Evolutionary conservation across 2,329 filamentous ascomycete genomes (phyloP).

Genomic region (Leptographium radiaticola): DNA sequence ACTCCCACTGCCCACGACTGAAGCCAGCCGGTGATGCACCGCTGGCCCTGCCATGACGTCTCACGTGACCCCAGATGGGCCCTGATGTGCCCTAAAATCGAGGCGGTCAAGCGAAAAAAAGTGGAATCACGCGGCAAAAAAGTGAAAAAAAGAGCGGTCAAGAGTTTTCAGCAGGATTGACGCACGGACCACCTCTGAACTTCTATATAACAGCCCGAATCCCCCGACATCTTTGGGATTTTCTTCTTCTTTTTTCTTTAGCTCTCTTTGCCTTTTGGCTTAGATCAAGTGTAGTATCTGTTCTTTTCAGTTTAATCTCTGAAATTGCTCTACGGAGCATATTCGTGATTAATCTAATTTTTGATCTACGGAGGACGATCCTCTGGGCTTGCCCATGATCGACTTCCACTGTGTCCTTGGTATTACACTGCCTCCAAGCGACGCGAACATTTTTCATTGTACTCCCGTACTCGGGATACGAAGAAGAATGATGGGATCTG

Average conservation of each 20-base stretch:
- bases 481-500: constrained; percentile 33
- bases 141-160: not conserved
- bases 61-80: too few relatives aligned
- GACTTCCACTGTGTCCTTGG: constrained; percentile 56
- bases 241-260: constrained; percentile 35
- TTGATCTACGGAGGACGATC: constrained; percentile 38
- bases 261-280: constrained; percentile 51
- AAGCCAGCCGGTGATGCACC: too few relatives aligned
- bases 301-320: constrained; percentile 98
- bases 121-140: not conserved
- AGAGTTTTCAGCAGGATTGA: not conserved
- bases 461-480: constrained; percentile 33
- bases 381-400: constrained; percentile 63
- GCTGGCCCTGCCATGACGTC: too few relatives aligned
- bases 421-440: constrained; percentile 63
- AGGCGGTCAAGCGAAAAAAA: too few relatives aligned
- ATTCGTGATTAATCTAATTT: constrained; percentile 77
- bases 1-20: too few relatives aligned
- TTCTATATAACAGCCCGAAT: constrained; percentile 6
- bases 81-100: too few relatives aligned
- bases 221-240: constrained; percentile 7
- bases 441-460: constrained; percentile 58
- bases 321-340: constrained; percentile 62
- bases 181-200: constrained; percentile 2
- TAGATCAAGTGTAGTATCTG: constrained; percentile 95